Percentiles rank a stretch among this genome's conserved stretches.
Conservation (phyloP, 306 rosid genomes). For the Inga leiocalycina region DNA sequence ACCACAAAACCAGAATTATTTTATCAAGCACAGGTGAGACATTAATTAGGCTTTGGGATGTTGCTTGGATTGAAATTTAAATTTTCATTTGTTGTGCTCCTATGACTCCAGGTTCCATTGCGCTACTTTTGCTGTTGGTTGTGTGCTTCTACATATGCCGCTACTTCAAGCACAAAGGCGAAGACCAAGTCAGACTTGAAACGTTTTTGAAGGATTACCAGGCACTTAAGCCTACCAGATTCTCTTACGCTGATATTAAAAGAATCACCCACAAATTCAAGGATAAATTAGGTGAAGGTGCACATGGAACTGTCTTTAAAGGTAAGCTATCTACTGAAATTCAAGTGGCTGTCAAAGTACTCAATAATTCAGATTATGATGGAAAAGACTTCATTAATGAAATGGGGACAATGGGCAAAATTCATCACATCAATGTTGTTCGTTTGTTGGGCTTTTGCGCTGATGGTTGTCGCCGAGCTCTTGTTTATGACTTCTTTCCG, state of each 20-base stretch:
- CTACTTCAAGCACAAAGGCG: slow-evolving; percentile 15
- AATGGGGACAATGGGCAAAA: background rate
- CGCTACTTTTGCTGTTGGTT: background rate
- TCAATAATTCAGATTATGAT: slow-evolving; percentile 21
- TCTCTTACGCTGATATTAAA: slow-evolving; percentile 42
- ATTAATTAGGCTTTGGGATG: no score
- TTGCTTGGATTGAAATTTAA: background rate
- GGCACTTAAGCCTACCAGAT: slow-evolving; percentile 43
- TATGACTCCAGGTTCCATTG: background rate
- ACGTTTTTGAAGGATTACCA: slow-evolving; percentile 41
- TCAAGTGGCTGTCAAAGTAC: slow-evolving; percentile 35
- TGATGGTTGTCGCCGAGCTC: slow-evolving; percentile 30
- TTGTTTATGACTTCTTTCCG: background rate
- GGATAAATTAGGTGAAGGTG: slow-evolving; percentile 39
- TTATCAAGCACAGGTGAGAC: slow-evolving; percentile 13
- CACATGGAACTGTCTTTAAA: slow-evolving; percentile 39
- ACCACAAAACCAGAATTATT: background rate
- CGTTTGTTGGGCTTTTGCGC: slow-evolving; percentile 21
- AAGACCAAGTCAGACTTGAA: slow-evolving; percentile 36
- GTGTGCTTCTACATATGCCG: background rate
- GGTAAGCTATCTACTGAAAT: slow-evolving; percentile 35
- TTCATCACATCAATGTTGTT: background rate
- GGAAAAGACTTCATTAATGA: slow-evolving; percentile 48
- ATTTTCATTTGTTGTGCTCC: background rate
- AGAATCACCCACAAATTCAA: slow-evolving; percentile 40